Base-by-base conservation (phyloP, 768 basidiomycete species). In the Kwoniella heveanensis region DNA sequence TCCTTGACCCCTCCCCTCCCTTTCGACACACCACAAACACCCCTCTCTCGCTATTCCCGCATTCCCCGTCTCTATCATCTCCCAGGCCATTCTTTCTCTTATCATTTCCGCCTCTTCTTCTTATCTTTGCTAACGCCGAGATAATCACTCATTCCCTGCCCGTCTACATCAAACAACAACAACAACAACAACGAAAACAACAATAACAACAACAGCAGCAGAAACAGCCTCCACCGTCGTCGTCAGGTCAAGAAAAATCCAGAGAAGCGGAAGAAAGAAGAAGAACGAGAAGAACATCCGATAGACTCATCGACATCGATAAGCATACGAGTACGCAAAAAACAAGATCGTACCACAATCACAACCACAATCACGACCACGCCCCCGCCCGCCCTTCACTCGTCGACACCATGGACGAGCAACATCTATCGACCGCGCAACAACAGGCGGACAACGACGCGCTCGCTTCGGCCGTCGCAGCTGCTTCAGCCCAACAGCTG, bases 381-480 rank as follows among this genome's bases (percentile, higher is more conserved):
- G n/a, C n/a, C n/a, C n/a, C n/a, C n/a, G n/a, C n/a, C n/a, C n/a
- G n/a, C n/a, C n/a, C n/a, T n/a, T n/a, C n/a, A n/a, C n/a, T n/a
- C n/a, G n/a, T n/a, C n/a, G n/a, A n/a, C 55, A 67, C 56, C 57
- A 72, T 69, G 66, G 64, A 68, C 55, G 66, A 68, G 8, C 57
- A 65, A 39, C 52, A 39, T 37, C 60, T 55, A 52, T 62, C 54
- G 39, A 69, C 57, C 21, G 59, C 47, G 25, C 60, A 62, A 50
- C 63, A 69, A 54, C 62, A 67, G 55, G 70, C 71, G 51, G 65
- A 68, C 39, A 69, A 76, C 49, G 58, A 60, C 25, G 72, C 73
- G 32, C 70, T 67, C 10, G 65, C 71, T 10, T 70, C 72, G n/a
- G 62, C 70, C 2, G 74, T 70, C 3, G 68, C 69, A 6, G 72